Base-by-base conservation (phyloP, 805 yeast species). In the Lachancea kluyveri region DNA sequence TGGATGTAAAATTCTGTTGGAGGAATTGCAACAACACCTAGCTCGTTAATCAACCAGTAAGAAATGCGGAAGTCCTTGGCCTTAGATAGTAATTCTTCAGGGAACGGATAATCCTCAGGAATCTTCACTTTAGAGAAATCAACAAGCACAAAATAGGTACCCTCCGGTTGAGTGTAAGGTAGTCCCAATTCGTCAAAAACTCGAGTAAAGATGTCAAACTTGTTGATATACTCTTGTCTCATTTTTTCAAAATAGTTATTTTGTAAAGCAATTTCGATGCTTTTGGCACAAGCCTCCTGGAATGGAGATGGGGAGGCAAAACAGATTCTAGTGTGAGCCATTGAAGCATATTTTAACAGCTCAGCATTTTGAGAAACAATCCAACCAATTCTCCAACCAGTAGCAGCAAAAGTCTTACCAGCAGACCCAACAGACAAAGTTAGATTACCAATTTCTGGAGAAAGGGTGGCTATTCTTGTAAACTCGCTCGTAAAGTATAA, bases 321-420 rank as follows among this genome's bases (percentile, higher is more conserved):
- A 52, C 95, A 86, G 47, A 92, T 90, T 60, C 98, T 74, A 2
- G 96, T 86, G 59, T 92, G 96, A 0, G 97, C 97, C 16, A 82
- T 72, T 5, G 86, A 70, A 4, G 79, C 94, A 52, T 83, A 85
- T 43, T 80, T 77, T 48, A 92, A 67, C 43, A 88, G 65, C 18
- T 81, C 83, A n/a, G 82, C 68, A 33, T 83, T 79, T 30, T 43
- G 27, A 5, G 96, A 97, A 40, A 88, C 78, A 22, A 90, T 70
- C 94, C 95, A 92, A 33, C 98, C 98, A 32, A 92, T 74, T 67
- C 98, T 79, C 96, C 97, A 92, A 33, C 98, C 98, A 8, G 98
- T 92, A 26, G 95, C 95, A n/a, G 96, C 95, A 64, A 92, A 92
- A 0, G 95, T 77, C 60, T 92, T 92, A 42, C 98, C 98, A 5